Evolutionary conservation across 345 rosid genomes (phyloP), one percentile per base, ranked within the genome.

Genomic region (Gossypium raimondii): DNA sequence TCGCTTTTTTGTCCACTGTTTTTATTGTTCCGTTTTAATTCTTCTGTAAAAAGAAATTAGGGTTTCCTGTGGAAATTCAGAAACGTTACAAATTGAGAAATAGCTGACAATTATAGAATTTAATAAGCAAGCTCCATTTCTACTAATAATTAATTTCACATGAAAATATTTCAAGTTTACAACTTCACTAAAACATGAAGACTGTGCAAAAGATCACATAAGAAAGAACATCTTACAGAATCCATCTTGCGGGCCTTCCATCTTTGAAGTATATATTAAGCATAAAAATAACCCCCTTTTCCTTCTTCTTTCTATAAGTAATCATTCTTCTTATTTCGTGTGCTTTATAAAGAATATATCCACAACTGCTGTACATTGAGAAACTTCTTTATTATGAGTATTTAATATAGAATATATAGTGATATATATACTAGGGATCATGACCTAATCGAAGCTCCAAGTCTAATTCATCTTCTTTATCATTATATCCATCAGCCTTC

Each of bases 391-490:
- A 34, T 22, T 63, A 72, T 72, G 11, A 12, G 72, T 13, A 6
- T 18, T 1, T 13, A 47, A 24, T 55, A 18, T n/a, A n/a, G 24
- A 20, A 22, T 22, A 57, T 57, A 57, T 2, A n/a, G 1, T 48
- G 4, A n/a, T 55, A 18, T 18, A 18, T 13, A 14, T 8, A 60
- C n/a, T 79, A 79, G 2, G 78, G 87, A 77, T 85, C 79, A 50
- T 81, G 87, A 57, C 98, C 98, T 75, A 93, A 92, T 78, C 98
- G 89, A 77, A 93, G 92, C 89, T 93, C 98, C 92, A 93, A 88
- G 82, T 93, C 98, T 64, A 91, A 68, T 66, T 88, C 89, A 81
- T 84, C 93, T 27, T 90, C 94, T 16, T 84, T 22, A 51, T 18
- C 45, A 27, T 18, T 51, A 71, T 10, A 58, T 11, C 68, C 69